phyloP scores from a whole-genome alignment of 2,329 filamentous ascomycete genomes.

The Fusarium guadeloupense region DNA sequence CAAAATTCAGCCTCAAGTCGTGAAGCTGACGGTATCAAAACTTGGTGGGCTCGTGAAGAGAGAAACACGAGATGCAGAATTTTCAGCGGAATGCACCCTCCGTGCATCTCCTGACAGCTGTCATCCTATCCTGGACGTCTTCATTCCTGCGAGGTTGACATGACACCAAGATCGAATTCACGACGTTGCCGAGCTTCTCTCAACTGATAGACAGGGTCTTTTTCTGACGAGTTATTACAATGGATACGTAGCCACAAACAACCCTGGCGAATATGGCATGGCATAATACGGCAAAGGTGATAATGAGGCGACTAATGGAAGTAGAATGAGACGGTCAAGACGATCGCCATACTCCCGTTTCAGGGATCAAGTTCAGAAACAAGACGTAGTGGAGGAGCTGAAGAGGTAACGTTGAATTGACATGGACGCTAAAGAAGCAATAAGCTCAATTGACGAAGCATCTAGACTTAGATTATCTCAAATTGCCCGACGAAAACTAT shows the following conservation, averaged over 20 bases:
- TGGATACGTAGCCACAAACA: conserved; percentile 24
- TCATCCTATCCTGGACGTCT: conserved; percentile 2
- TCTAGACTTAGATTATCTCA: conserved; percentile 18
- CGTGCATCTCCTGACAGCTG: conserved; percentile 32
- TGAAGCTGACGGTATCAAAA: conserved; percentile 29
- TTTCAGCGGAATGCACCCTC: conserved; percentile 33
- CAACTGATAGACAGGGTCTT: conserved; percentile 26
- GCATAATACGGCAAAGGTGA: conserved; percentile 16
- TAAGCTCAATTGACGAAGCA: conserved; percentile 16
- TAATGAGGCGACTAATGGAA: conserved; percentile 19
- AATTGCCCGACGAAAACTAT: conserved; percentile 23
- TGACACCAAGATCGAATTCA: conserved; percentile 24
- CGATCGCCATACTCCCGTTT: neutral
- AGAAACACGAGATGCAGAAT: conserved; percentile 25
- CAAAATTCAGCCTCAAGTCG: conserved; percentile 26
- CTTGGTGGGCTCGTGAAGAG: conserved; percentile 28
- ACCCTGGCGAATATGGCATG: conserved; percentile 18
- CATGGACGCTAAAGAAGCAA: conserved; percentile 20
- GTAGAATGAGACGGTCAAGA: conserved; percentile 27
- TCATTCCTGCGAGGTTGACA: conserved; percentile 36
- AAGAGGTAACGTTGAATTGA: neutral
- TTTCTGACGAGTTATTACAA: conserved; percentile 5
- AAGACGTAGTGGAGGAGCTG: neutral
- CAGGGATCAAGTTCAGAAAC: conserved; percentile 17
- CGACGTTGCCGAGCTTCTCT: conserved; percentile 34